Evolutionary conservation across 805 yeast species (phyloP).

Genomic region (Isabelozyma rhagii): DNA sequence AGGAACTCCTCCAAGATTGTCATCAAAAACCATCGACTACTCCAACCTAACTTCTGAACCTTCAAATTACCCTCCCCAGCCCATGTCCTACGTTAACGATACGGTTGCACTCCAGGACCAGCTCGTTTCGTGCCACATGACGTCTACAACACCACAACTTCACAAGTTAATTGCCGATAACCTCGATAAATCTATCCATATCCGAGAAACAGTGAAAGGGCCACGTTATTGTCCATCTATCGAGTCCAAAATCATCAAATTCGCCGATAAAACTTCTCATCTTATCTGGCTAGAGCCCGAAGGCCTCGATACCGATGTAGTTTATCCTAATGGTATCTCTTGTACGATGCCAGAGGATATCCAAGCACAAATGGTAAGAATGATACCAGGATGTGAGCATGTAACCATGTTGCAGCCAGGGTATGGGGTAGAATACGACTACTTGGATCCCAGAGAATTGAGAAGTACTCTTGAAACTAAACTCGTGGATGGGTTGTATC

Average conservation of each 20-base stretch:
- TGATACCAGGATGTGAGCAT: conserved; percentile 86
- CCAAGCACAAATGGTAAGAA: conserved; percentile 66
- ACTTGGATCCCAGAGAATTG: conserved; percentile 89
- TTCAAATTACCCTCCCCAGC: conserved; percentile 82
- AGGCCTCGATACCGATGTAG: conserved; percentile 80
- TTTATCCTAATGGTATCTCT: conserved; percentile 95
- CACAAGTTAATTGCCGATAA: conserved; percentile 70
- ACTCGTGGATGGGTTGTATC: conserved; percentile 66
- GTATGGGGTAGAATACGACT: conserved; percentile 98
- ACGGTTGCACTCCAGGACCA: conserved; percentile 52
- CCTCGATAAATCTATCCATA: conserved; percentile 81
- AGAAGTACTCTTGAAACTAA: conserved; percentile 78
- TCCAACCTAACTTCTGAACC: conserved; percentile 59
- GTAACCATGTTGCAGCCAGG: conserved; percentile 93
- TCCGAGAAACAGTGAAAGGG: conserved; percentile 89
- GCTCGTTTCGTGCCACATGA: conserved; percentile 71
- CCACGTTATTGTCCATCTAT: conserved; percentile 98
- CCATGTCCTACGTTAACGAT: conserved; percentile 85
- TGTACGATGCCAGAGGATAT: conserved; percentile 95
- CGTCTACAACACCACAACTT: conserved; percentile 71
- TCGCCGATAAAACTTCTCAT: conserved; percentile 73
- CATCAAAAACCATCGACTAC: conserved; percentile 69
- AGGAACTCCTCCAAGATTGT: conserved; percentile 94
- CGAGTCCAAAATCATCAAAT: conserved; percentile 82
- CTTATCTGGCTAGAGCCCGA: conserved; percentile 96